Evolutionary conservation across 2,329 filamentous ascomycete genomes (phyloP).

Genomic region (Neonectria coccinea): DNA sequence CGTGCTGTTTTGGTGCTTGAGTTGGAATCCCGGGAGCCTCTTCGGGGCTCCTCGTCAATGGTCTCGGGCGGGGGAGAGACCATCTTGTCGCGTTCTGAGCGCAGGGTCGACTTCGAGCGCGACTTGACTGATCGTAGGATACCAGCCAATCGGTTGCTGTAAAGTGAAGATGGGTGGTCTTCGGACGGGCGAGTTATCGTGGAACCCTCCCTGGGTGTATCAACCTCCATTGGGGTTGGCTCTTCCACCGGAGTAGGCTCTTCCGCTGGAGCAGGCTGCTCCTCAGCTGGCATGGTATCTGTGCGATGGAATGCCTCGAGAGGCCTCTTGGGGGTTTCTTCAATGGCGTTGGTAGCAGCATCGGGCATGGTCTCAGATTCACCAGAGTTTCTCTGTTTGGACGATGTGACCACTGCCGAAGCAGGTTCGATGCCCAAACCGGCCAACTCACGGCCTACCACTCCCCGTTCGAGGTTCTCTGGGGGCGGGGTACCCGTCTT

Average conservation of each 20-base stretch:
- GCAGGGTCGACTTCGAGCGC: slow-evolving; percentile 62
- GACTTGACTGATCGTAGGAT: slow-evolving; percentile 61
- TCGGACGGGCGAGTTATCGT: slow-evolving; percentile 38
- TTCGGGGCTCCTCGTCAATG: slow-evolving; percentile 64
- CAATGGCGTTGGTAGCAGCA: slow-evolving; percentile 35
- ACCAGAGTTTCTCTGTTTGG: slow-evolving; percentile 56
- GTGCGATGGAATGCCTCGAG: slow-evolving; percentile 48
- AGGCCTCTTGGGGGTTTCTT: slow-evolving; percentile 37
- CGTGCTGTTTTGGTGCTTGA: slow-evolving; percentile 59
- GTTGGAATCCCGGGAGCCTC: slow-evolving; percentile 69
- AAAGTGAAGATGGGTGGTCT: slow-evolving; percentile 41
- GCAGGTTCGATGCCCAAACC: slow-evolving; percentile 68
- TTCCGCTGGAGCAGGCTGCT: slow-evolving; percentile 35
- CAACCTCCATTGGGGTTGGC: slow-evolving; percentile 38
- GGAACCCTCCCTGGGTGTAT: slow-evolving; percentile 39
- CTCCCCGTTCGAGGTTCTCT: slow-evolving; percentile 69
- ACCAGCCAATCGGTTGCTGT: slow-evolving; percentile 48
- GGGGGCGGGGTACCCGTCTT: slow-evolving; percentile 64
- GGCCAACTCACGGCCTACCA: slow-evolving; percentile 68
- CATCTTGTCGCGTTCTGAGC: slow-evolving; percentile 54
- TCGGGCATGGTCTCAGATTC: slow-evolving; percentile 42
- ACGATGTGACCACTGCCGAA: slow-evolving; percentile 68
- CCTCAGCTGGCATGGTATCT: slow-evolving; percentile 41
- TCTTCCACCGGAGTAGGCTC: slow-evolving; percentile 34
- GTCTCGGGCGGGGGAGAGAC: slow-evolving; percentile 52